These are phyloP conservation scores for Rubroshorea leprosula DNA, from an alignment of 345 rosid species.

Conservation along the genomic window DNA sequence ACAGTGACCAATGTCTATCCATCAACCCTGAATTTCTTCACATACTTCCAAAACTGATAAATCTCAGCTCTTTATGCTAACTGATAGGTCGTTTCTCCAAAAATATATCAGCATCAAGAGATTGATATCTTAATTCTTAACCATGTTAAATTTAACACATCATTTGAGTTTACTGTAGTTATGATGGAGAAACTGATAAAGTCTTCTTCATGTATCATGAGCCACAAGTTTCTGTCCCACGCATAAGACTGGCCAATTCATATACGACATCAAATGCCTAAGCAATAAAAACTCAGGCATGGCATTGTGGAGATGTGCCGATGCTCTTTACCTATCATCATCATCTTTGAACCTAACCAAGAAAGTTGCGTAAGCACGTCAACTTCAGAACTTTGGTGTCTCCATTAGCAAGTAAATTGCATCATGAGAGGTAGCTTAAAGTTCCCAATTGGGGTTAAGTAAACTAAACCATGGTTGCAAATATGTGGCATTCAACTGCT, in stretches of 20 bases:
- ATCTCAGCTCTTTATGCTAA: slow-evolving; percentile 6
- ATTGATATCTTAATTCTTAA: slow-evolving; percentile 8
- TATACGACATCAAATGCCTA: slow-evolving; percentile 17
- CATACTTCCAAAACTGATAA: background rate
- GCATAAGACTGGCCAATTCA: slow-evolving; percentile 18
- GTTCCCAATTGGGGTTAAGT: background rate
- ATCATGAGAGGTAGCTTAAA: background rate
- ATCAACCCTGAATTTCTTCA: slow-evolving; percentile 4
- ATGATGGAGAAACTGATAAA: too few relatives aligned
- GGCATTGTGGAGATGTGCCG: slow-evolving; percentile 21
- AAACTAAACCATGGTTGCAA: slow-evolving; percentile 11
- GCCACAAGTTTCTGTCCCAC: slow-evolving; percentile 20
- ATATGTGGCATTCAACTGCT: background rate
- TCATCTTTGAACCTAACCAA: slow-evolving; percentile 34
- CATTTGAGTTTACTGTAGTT: slow-evolving; percentile 2
- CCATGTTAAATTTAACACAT: background rate
- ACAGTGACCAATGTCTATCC: slow-evolving; percentile 26
- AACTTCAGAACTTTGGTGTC: slow-evolving; percentile 34
- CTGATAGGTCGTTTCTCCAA: slow-evolving; percentile 15
- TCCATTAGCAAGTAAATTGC: slow-evolving; percentile 20
- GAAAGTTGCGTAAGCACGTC: slow-evolving; percentile 41
- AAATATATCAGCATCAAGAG: slow-evolving; percentile 16
- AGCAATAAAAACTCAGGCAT: slow-evolving; percentile 10
- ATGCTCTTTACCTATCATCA: slow-evolving; percentile 20
- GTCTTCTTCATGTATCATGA: slow-evolving; percentile 13